Percentiles rank a stretch among this genome's conserved stretches.
These are phyloP conservation scores for Furcasterigmium sp. DNA, from an alignment of 2,329 filamentous ascomycete species.

Conservation along the genomic window DNA sequence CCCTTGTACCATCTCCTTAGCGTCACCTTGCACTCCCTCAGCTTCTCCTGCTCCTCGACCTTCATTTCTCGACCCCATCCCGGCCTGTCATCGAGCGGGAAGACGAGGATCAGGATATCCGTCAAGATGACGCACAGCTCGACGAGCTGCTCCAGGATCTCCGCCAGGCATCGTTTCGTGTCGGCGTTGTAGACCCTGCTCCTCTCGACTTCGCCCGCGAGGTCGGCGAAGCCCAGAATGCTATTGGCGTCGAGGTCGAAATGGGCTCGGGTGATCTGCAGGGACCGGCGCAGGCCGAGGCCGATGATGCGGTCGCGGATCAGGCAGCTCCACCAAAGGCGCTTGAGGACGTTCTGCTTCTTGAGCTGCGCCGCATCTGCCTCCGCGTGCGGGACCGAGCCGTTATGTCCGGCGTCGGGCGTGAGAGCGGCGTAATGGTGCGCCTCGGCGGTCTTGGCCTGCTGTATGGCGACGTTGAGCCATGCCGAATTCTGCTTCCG, in stretches of 20 bases:
- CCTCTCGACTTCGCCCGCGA: slow-evolving; percentile 37
- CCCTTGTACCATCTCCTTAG: slow-evolving; percentile 34
- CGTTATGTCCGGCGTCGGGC: slow-evolving; percentile 17
- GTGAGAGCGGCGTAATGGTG: slow-evolving; percentile 33
- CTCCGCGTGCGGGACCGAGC: slow-evolving; percentile 12
- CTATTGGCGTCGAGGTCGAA: slow-evolving; percentile 35
- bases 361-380: slow-evolving; percentile 22
- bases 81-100: slow-evolving; percentile 34
- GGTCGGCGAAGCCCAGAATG: slow-evolving; percentile 33
- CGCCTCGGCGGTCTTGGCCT: slow-evolving; percentile 39
- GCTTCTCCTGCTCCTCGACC: slow-evolving; percentile 22
- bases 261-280: slow-evolving; percentile 42
- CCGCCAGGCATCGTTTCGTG: slow-evolving; percentile 37
- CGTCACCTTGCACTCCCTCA: slow-evolving; percentile 28
- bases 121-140: slow-evolving; percentile 40
- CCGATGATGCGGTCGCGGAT: slow-evolving; percentile 45
- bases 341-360: slow-evolving; percentile 37
- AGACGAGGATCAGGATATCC: slow-evolving; percentile 39
- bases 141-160: slow-evolving; percentile 39
- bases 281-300: slow-evolving; percentile 41
- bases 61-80: slow-evolving; percentile 29
- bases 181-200: slow-evolving; percentile 39
- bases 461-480: slow-evolving; percentile 44
- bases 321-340: slow-evolving; percentile 51
- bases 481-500: slow-evolving; percentile 40